phyloP scores from a whole-genome alignment of 2,329 filamentous ascomycete genomes.

The Lasiodiplodia theobromae region DNA sequence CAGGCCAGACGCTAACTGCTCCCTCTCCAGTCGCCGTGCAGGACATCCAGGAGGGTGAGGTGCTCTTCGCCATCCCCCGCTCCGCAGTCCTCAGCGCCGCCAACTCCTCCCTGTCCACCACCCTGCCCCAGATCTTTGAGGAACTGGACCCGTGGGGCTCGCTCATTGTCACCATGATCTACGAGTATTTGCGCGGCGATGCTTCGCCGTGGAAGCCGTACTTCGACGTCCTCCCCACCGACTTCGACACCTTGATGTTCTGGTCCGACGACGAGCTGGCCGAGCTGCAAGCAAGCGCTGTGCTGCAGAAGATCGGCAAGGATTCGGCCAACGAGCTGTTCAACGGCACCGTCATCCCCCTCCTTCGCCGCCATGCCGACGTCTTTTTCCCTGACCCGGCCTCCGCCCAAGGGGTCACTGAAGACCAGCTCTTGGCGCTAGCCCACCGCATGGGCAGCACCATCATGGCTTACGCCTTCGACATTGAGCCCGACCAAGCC shows the following conservation, averaged over 20 bases:
- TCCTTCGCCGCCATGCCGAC: slow-evolving; percentile 52
- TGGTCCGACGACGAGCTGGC: slow-evolving; percentile 76
- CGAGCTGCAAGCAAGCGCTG: slow-evolving; percentile 77
- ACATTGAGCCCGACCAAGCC: slow-evolving; percentile 65
- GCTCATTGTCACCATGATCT: slow-evolving; percentile 80
- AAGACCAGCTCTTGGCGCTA: slow-evolving; percentile 59
- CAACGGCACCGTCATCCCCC: slow-evolving; percentile 60
- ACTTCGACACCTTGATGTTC: slow-evolving; percentile 89
- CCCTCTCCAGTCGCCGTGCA: slow-evolving; percentile 67
- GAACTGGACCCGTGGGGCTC: slow-evolving; percentile 58
- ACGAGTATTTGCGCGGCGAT: slow-evolving; percentile 69
- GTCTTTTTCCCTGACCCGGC: slow-evolving; percentile 47
- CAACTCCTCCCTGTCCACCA: slow-evolving; percentile 71
- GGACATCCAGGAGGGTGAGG: slow-evolving; percentile 76
- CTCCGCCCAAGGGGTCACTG: slow-evolving; percentile 37
- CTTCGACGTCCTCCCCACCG: slow-evolving; percentile 72
- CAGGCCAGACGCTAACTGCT: neutral
- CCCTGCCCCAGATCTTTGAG: slow-evolving; percentile 51
- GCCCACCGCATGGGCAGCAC: slow-evolving; percentile 85
- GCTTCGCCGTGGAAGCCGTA: slow-evolving; percentile 79
- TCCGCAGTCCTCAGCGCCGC: slow-evolving; percentile 72
- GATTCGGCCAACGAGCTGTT: slow-evolving; percentile 75
- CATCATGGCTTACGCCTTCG: slow-evolving; percentile 94
- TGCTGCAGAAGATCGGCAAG: slow-evolving; percentile 79
- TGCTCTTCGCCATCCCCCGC: slow-evolving; percentile 82